Evolutionary conservation across 169 alveolate species (phyloP), one percentile per base, ranked within the genome.

Genomic region (Babesia ovis): DNA sequence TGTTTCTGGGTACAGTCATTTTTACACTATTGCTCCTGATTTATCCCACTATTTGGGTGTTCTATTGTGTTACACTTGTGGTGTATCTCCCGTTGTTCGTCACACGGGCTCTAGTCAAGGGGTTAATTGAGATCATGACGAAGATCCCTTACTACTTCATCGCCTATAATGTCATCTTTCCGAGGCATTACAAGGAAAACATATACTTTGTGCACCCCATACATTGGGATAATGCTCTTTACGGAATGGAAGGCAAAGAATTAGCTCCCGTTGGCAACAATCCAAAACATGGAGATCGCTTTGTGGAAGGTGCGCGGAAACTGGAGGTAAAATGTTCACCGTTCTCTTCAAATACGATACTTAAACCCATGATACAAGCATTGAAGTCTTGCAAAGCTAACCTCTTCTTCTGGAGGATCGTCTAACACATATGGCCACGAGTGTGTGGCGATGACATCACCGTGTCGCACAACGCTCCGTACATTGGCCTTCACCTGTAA

Each of bases 41-140:
- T 37, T 79, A 79, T 23, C 86, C 86, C 0, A 79, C 86, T 32
- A 79, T 79, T 1, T 68, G 86, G 86, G 56, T 79, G 35, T 69
- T 79, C 34, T 79, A 79, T 62, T 46, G 64, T 42, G 37, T 54
- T 32, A 48, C 51, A 2, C 35, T 79, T 37, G 51, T 70, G 16
- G 56, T 79, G 3, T 59, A 64, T 22, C 25, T 70, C 59, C 86
- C 86, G 1, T 41, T 79, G 3, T 23, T 69, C 22, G 50, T 64
- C 31, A 23, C 32, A 43, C 27, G 50, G 22, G 51, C 53, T 5
- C 18, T 64, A 11, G 18, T 4, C 34, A 45, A n/a, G 74, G 25
- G 50, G 16, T 20, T 64, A 27, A 46, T 64, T 29, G 25, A 32
- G 51, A 50, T 64, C 35, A 45, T 64, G 39, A 48, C 60, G 29